These are phyloP conservation scores for Limonomyces culmigenus DNA, from an alignment of 1,284 basidiomycete genomes.

Conservation along the genomic window DNA sequence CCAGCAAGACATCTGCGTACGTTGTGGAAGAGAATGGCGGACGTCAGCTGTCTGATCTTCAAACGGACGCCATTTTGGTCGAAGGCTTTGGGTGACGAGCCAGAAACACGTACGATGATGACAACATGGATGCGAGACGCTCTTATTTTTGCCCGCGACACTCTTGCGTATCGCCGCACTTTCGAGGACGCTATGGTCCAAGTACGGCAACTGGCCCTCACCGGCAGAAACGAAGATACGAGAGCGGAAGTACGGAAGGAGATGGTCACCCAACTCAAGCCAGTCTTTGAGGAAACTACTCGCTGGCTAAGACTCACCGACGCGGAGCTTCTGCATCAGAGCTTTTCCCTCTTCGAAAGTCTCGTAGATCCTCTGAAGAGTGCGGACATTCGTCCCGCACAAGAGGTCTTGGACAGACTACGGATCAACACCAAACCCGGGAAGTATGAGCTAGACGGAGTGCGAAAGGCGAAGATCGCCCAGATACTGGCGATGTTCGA, in stretches of 20 bases:
- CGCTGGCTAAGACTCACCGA: slow-evolving; percentile 86
- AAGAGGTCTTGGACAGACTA: slow-evolving; percentile 35
- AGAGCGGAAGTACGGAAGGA: no score
- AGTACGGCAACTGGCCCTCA: slow-evolving; percentile 23
- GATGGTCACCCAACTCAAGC: slow-evolving; percentile 70
- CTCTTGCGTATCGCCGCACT: slow-evolving; percentile 65
- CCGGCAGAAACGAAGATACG: no score
- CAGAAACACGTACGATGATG: no score
- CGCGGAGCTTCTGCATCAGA: slow-evolving; percentile 75
- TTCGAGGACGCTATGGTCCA: slow-evolving; percentile 27
- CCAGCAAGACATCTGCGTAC: slow-evolving; percentile 52
- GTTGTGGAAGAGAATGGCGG: slow-evolving; percentile 74
- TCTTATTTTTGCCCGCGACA: slow-evolving; percentile 75
- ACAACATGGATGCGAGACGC: slow-evolving; percentile 95
- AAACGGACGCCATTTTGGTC: slow-evolving; percentile 73
- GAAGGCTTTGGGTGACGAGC: slow-evolving; percentile 53
- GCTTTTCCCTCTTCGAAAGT: slow-evolving; percentile 65
- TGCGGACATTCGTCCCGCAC: slow-evolving; percentile 30
- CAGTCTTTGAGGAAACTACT: slow-evolving; percentile 60
- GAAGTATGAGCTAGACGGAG: slow-evolving; percentile 34
- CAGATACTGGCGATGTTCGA: slow-evolving; percentile 38
- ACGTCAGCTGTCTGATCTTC: slow-evolving; percentile 70
- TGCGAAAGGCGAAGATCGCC: slow-evolving; percentile 39
- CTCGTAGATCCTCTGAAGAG: slow-evolving; percentile 56
- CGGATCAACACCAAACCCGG: slow-evolving; percentile 41